Evolutionary conservation across 78 protist genomes (phyloP).

Genomic region (Dictyostelium capitatum): DNA sequence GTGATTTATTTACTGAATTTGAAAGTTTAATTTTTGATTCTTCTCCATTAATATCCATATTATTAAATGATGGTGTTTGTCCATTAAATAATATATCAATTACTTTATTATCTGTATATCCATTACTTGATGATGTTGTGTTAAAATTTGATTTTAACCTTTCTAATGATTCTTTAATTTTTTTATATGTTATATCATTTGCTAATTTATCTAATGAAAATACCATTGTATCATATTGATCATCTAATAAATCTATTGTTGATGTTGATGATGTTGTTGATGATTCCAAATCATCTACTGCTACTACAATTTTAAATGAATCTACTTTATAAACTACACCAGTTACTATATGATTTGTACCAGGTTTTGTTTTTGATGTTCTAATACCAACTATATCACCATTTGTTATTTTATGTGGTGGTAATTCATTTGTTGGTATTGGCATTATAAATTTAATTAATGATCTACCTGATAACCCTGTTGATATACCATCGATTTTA

Average conservation of each 20-base stretch:
- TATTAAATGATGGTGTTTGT: neutral
- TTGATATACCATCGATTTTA: slow-evolving; percentile 14
- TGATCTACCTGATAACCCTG: slow-evolving; percentile 57
- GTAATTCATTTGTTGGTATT: neutral
- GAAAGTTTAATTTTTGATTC: neutral
- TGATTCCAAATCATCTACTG: slow-evolving; percentile 52
- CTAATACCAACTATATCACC: slow-evolving; percentile 82
- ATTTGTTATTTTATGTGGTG: slow-evolving; percentile 33
- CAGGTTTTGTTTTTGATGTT: slow-evolving; percentile 53
- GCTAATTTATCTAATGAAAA: slow-evolving; percentile 72
- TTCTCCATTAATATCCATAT: neutral
- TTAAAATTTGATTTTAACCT: neutral
- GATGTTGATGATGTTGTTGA: no score
- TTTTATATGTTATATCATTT: slow-evolving; percentile 87
- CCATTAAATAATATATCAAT: slow-evolving; percentile 11
- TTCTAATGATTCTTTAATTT: slow-evolving; percentile 67
- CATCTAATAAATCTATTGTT: neutral
- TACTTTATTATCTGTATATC: neutral
- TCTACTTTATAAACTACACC: slow-evolving; percentile 77
- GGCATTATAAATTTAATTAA: slow-evolving; percentile 13
- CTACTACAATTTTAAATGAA: slow-evolving; percentile 5
- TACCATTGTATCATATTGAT: neutral
- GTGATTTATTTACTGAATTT: slow-evolving; percentile 60
- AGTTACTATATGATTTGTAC: neutral
- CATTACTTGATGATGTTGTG: neutral